Conservation (phyloP, 768 basidiomycete genomes). For the Lactifluus hygrophoroides region DNA sequence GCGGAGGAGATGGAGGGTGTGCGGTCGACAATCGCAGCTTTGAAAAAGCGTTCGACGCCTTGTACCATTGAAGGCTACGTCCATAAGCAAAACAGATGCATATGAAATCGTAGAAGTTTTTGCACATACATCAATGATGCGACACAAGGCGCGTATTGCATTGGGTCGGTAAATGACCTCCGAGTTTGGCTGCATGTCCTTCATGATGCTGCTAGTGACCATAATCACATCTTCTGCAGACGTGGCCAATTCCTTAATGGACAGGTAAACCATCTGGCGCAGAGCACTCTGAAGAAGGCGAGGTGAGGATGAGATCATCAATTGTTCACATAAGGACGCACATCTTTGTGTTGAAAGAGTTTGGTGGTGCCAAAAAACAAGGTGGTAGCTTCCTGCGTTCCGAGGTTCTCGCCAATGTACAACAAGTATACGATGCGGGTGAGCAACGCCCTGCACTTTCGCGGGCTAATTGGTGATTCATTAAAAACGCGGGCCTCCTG, state of each 20-base stretch:
- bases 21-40: slow-evolving; percentile 96
- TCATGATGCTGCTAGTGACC: slow-evolving; percentile 99
- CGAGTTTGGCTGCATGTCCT: slow-evolving; percentile 98
- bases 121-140: slow-evolving; percentile 89
- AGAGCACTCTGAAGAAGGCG: slow-evolving; percentile 62
- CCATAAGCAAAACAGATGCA: slow-evolving; percentile 8
- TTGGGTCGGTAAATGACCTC: slow-evolving; percentile 99
- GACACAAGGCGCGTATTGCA: slow-evolving; percentile 90
- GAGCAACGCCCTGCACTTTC: slow-evolving; percentile 92
- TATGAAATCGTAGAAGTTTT: background rate
- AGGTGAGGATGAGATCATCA: background rate
- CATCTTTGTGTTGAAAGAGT: slow-evolving; percentile 98
- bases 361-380: slow-evolving; percentile 99
- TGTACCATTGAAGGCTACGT: slow-evolving; percentile 97
- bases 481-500: slow-evolving; percentile 99
- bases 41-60: slow-evolving; percentile 98
- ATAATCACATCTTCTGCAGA: slow-evolving; percentile 99
- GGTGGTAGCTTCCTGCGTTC: slow-evolving; percentile 92
- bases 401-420: slow-evolving; percentile 92
- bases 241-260: slow-evolving; percentile 93
- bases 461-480: slow-evolving; percentile 95
- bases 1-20: slow-evolving; percentile 94
- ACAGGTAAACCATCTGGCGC: slow-evolving; percentile 95
- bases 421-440: slow-evolving; percentile 95
- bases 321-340: slow-evolving; percentile 36